phyloP scores from a whole-genome alignment of 352 stramenopile genomes.

The Blastocystis sp. region DNA sequence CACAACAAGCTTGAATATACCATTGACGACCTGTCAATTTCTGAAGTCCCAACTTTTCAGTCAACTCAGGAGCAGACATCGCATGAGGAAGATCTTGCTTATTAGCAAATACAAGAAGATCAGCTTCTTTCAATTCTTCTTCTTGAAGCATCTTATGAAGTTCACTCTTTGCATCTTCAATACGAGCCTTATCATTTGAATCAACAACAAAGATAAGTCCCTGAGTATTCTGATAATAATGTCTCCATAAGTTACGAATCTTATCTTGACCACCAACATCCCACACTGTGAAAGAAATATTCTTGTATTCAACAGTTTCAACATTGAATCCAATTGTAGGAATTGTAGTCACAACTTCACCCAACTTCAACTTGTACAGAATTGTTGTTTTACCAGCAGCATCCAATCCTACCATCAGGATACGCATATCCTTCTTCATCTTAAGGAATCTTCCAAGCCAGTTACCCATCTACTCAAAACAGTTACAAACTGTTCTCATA shows the following conservation, averaged over 20 bases:
- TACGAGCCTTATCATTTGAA: constrained; percentile 93
- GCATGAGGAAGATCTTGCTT: constrained; percentile 98
- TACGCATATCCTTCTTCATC: constrained; percentile 78
- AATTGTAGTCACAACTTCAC: constrained; percentile 86
- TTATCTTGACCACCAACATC: constrained; percentile 96
- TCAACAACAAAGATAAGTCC: constrained; percentile 98
- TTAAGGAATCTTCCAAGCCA: constrained; percentile 53
- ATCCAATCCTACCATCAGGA: constrained; percentile 87
- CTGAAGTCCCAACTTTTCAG: constrained; percentile 93
- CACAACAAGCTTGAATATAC: constrained; percentile 98
- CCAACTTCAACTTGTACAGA: constrained; percentile 81
- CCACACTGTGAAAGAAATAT: constrained; percentile 97
- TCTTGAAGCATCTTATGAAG: constrained; percentile 95
- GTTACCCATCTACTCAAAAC: constrained; percentile 52
- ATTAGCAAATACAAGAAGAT: constrained; percentile 95
- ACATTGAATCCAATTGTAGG: constrained; percentile 87
- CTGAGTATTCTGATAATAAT: constrained; percentile 99
- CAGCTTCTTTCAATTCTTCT: constrained; percentile 89
- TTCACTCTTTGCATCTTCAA: constrained; percentile 89
- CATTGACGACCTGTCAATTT: constrained; percentile 90
- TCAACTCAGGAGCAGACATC: constrained; percentile 94
- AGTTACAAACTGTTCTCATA: neutral
- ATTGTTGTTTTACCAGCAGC: constrained; percentile 91
- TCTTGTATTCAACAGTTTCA: constrained; percentile 98
- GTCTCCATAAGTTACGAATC: constrained; percentile 92